These are phyloP conservation scores for Sisymbrium altissimum DNA, from an alignment of 345 rosid species.

Conservation along the genomic window DNA sequence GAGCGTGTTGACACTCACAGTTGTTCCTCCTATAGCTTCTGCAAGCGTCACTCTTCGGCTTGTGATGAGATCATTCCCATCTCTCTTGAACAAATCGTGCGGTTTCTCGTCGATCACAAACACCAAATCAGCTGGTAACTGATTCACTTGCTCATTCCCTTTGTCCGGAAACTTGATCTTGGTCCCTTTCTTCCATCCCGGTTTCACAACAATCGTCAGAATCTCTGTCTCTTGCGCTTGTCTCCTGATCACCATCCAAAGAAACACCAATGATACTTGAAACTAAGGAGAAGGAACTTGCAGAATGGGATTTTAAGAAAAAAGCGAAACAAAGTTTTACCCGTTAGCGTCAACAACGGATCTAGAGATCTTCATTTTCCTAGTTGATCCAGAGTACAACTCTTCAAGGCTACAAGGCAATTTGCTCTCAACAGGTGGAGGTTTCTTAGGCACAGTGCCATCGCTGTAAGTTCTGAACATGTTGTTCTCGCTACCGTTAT, in stretches of 20 bases:
- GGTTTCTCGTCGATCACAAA: slow-evolving; percentile 86
- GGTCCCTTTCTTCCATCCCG: slow-evolving; percentile 98
- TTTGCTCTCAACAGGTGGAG: slow-evolving; percentile 89
- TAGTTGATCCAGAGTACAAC: slow-evolving; percentile 77
- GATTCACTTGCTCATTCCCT: slow-evolving; percentile 89
- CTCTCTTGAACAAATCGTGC: slow-evolving; percentile 64
- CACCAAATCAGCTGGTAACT: slow-evolving; percentile 86
- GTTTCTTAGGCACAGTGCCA: slow-evolving; percentile 54
- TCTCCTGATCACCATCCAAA: slow-evolving; percentile 37
- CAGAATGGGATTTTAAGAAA: background rate
- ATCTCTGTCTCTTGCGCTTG: slow-evolving; percentile 81
- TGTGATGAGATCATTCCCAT: slow-evolving; percentile 72
- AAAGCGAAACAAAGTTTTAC: slow-evolving; percentile 30
- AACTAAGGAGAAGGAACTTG: background rate
- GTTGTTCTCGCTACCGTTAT: slow-evolving; percentile 39
- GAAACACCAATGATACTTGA: slow-evolving; percentile 1
- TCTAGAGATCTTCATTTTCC: slow-evolving; percentile 99
- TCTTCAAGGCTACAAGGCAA: slow-evolving; percentile 93
- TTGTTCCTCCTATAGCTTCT: slow-evolving; percentile 87
- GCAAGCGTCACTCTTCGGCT: slow-evolving; percentile 59
- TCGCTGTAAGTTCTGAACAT: slow-evolving; percentile 67
- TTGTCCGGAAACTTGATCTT: slow-evolving; percentile 90
- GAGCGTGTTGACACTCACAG: slow-evolving; percentile 54
- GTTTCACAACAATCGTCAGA: slow-evolving; percentile 81
- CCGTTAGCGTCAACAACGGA: slow-evolving; percentile 65